Base-by-base conservation (phyloP, 2,329 filamentous ascomycete genomes). In the Fusarium subglutinans region DNA sequence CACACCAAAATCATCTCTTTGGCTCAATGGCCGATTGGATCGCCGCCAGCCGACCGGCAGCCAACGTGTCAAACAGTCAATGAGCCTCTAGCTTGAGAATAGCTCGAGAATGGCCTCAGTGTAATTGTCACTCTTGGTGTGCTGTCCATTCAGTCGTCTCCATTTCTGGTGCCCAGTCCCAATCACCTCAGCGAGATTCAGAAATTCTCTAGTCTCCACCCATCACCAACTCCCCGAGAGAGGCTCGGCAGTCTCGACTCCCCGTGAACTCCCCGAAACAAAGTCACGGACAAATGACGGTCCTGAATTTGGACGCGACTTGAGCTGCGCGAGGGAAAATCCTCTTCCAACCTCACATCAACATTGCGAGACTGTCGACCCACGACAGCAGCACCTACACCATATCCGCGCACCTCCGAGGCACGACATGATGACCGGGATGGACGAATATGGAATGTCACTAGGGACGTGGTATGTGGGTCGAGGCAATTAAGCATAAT, bases 211-310 rank as follows among this genome's bases (percentile, higher is more conserved):
- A 37, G 47, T 47, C 54, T 48, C 66, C 56, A 44, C 67, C 43
- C 57, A 26, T 63, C 59, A 54, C 26, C 48, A 65, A 72, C 69
- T 72, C 70, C 70, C 70, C 70, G 70, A 68, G 22, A 60, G 44
- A 40, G 13, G 12, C 18, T 33, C 37, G 20, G 28, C 24, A 28
- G 37, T 47, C 40, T 55, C 40, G 47, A 62, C 62, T 71, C 63
- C 69, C 63, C 63, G 54, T 61, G 41, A 64, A 73, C 71, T 74
- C 71, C 71, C 71, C 71, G 71, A 70, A 26, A 54, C n/a, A 18
- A 22, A 50, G 24, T 43, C 48, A 61, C 65, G 55, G 43, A 55
- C 66, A 69, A 70, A 71, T 70, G 61, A 71, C 30, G 56, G 37
- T 8, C 53, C 48, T 58, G 20, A 28, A n/a, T 22, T 41, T 54